Percentiles rank a stretch among this genome's conserved stretches.
Conservation (phyloP, 1,139 yeast genomes). For the Debaryomyces psychrophilus region DNA sequence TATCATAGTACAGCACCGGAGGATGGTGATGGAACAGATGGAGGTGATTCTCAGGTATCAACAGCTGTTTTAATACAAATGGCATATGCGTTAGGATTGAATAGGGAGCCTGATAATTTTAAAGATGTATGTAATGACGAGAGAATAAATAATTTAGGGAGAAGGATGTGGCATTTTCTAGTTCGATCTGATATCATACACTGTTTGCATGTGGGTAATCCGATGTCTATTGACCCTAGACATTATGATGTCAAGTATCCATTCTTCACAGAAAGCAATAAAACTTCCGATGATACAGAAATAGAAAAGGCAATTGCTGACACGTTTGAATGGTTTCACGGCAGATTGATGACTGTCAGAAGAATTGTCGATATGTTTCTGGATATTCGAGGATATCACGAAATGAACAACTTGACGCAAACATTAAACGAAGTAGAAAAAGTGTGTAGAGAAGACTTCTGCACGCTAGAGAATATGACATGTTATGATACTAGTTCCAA, state of each 20-base stretch:
- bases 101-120: conserved; percentile 45
- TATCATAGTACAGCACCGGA: conserved; percentile 54
- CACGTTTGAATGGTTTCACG: conserved; percentile 8
- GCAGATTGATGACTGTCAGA: neutral
- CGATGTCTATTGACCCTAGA: conserved; percentile 32
- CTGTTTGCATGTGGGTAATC: conserved; percentile 45
- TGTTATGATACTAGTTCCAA: neutral
- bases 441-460: conserved; percentile 14
- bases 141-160: conserved; percentile 37
- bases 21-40: conserved; percentile 50
- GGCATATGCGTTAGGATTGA: conserved; percentile 50
- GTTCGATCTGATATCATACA: conserved; percentile 36
- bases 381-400: conserved; percentile 21
- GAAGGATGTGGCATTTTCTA: conserved; percentile 56
- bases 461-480: conserved; percentile 11
- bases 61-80: conserved; percentile 47
- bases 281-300: conserved; percentile 15
- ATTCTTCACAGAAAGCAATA: conserved; percentile 1
- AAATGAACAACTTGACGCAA: conserved; percentile 20
- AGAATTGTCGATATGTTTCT: conserved; percentile 17
- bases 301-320: conserved; percentile 20
- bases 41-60: conserved; percentile 48
- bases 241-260: conserved; percentile 39
- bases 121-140: conserved; percentile 27
- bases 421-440: conserved; percentile 21